phyloP scores from a whole-genome alignment of 2,329 filamentous ascomycete genomes.

The Penicillium sp. region DNA sequence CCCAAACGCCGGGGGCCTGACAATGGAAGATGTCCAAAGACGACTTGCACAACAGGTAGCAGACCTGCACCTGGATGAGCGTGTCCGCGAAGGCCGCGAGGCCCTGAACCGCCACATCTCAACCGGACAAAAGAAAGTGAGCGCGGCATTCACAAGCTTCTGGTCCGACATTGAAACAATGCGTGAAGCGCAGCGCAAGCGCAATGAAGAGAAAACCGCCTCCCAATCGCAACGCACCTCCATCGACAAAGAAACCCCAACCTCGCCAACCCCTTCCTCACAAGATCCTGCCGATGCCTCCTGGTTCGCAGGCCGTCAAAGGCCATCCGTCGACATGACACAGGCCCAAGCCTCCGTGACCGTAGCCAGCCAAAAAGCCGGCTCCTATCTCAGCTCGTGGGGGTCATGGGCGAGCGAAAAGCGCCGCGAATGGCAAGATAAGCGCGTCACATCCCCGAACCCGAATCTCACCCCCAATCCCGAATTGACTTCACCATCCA shows the following conservation, averaged over 20 bases:
- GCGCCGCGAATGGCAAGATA: constrained; percentile 48
- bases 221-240: constrained; percentile 32
- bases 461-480: background rate
- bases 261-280: constrained; percentile 27
- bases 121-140: constrained; percentile 83
- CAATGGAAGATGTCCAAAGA: constrained; percentile 90
- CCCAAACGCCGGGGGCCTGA: constrained; percentile 87
- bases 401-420: constrained; percentile 58
- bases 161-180: constrained; percentile 87
- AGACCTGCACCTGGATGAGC: constrained; percentile 89
- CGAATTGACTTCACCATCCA: constrained; percentile 21
- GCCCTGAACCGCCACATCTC: constrained; percentile 86
- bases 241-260: constrained; percentile 27
- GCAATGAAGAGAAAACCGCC: constrained; percentile 37
- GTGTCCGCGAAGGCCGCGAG: constrained; percentile 78
- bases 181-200: constrained; percentile 68
- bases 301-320: constrained; percentile 35
- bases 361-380: constrained; percentile 56
- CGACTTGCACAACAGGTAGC: constrained; percentile 88
- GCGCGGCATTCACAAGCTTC: constrained; percentile 79
- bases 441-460: constrained; percentile 30
- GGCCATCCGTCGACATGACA: constrained; percentile 49
- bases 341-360: constrained; percentile 57
- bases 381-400: constrained; percentile 64
- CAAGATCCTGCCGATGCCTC: constrained; percentile 15